Percentiles rank a stretch among this genome's conserved stretches.
Evolutionary conservation across 441 rosid species (phyloP).

Genomic region (Pelargonium fulgidum): DNA sequence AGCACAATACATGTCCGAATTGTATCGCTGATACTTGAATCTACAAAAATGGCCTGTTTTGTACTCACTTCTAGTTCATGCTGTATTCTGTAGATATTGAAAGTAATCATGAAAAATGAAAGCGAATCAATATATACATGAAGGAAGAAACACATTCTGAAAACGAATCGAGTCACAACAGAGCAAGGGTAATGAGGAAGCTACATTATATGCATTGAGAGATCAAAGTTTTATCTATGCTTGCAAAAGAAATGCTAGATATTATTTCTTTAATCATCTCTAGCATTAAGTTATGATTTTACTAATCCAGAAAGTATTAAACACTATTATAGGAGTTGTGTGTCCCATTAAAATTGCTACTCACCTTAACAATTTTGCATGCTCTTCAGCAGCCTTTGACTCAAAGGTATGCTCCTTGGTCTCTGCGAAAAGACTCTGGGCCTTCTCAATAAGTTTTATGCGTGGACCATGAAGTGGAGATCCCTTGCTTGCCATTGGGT

Average conservation of each 20-base stretch:
- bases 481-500: slow-evolving; percentile 97
- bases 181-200: not conserved
- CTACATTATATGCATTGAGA: too few relatives aligned
- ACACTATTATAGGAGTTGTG: not conserved
- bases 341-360: not conserved
- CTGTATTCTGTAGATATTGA: slow-evolving; percentile 54
- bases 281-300: too few relatives aligned
- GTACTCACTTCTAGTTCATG: slow-evolving; percentile 90
- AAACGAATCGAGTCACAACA: slow-evolving; percentile 5
- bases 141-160: slow-evolving; percentile 3
- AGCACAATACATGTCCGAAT: slow-evolving; percentile 90
- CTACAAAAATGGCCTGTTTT: slow-evolving; percentile 91
- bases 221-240: too few relatives aligned
- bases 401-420: slow-evolving; percentile 88
- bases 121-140: slow-evolving; percentile 1
- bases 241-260: too few relatives aligned
- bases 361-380: slow-evolving; percentile 83
- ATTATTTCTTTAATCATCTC: too few relatives aligned
- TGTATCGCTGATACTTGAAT: slow-evolving; percentile 95
- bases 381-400: slow-evolving; percentile 97
- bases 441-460: slow-evolving; percentile 77
- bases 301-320: too few relatives aligned
- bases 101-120: slow-evolving; percentile 8
- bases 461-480: slow-evolving; percentile 96
- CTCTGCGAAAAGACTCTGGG: slow-evolving; percentile 67